A percentile compares a stretch with the other conserved stretches of the same genome.
Evolutionary conservation across 2,329 filamentous ascomycete species (phyloP).

Genomic region (Fusarium pilosicola): DNA sequence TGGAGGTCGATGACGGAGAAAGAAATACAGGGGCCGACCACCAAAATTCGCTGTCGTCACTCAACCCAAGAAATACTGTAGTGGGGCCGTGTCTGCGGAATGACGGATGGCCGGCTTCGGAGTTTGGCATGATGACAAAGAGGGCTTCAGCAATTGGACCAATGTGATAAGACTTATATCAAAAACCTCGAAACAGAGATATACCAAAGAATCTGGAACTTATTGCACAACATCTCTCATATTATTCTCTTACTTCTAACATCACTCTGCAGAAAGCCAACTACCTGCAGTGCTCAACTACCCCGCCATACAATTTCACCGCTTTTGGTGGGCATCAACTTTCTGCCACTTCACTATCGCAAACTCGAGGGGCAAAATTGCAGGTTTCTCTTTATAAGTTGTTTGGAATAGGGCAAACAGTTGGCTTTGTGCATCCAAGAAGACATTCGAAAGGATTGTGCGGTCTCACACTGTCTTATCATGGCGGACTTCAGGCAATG

Average conservation of each 20-base stretch:
- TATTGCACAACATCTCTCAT: not conserved
- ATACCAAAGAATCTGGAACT: not conserved
- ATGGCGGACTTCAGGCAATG: conserved; percentile 65
- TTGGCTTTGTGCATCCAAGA: not conserved
- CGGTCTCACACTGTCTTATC: conserved; percentile 2
- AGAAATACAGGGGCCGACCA: conserved; percentile 22
- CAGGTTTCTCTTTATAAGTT: not conserved
- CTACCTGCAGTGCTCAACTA: conserved; percentile 7
- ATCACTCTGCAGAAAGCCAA: not conserved
- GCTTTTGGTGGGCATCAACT: conserved; percentile 39
- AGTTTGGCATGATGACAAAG: conserved; percentile 43
- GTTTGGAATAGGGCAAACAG: not conserved
- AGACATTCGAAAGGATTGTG: not conserved
- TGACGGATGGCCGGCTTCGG: conserved; percentile 41
- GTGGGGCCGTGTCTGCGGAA: conserved; percentile 31
- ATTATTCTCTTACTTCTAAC: not conserved
- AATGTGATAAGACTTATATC: conserved; percentile 26
- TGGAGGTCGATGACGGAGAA: conserved; percentile 10
- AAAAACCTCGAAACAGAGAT: not conserved
- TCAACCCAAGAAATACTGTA: conserved; percentile 17
- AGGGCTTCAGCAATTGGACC: conserved; percentile 36
- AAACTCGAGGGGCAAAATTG: conserved; percentile 14
- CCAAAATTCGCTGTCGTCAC: conserved; percentile 40
- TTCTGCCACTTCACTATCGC: conserved; percentile 31
- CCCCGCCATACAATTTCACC: conserved; percentile 43